These are phyloP conservation scores for Cairneyella variabilis DNA, from an alignment of 495 filamentous ascomycete species.

Conservation along the genomic window DNA sequence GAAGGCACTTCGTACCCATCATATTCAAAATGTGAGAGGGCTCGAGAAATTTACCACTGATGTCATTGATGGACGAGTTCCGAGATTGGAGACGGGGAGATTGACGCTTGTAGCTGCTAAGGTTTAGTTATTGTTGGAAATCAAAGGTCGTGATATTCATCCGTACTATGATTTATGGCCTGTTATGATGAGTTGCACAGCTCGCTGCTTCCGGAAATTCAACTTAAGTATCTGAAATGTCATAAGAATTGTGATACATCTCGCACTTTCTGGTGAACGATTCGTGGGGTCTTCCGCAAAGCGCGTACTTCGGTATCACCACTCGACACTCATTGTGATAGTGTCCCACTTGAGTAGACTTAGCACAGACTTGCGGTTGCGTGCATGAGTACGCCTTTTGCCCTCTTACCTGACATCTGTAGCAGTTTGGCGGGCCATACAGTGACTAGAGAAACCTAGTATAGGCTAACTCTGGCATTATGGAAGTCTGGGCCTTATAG, in stretches of 20 bases:
- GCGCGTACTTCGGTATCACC: constrained; percentile 26
- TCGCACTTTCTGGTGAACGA: constrained; percentile 31
- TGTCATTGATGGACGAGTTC: constrained; percentile 32
- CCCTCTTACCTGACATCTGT: constrained; percentile 4
- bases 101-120: constrained; percentile 18
- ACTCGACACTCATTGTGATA: constrained; percentile 23
- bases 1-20: too few species aligned
- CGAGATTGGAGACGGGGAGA: constrained; percentile 28
- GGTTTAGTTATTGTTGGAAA: too few species aligned
- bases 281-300: constrained; percentile 28
- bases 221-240: constrained; percentile 28
- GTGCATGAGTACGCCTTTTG: constrained; percentile 9
- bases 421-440: constrained; percentile 22
- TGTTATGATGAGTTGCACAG: constrained; percentile 28
- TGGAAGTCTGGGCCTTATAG: constrained; percentile 7
- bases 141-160: too few species aligned
- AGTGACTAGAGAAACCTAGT: constrained; percentile 28
- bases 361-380: constrained; percentile 1
- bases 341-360: constrained; percentile 2
- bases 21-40: too few species aligned
- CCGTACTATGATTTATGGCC: too few species aligned
- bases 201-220: constrained; percentile 30
- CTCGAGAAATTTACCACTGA: constrained; percentile 33
- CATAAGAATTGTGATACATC: constrained; percentile 29
- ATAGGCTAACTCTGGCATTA: constrained; percentile 28